phyloP scores from a whole-genome alignment of 345 rosid genomes.

The Combretum micranthum region DNA sequence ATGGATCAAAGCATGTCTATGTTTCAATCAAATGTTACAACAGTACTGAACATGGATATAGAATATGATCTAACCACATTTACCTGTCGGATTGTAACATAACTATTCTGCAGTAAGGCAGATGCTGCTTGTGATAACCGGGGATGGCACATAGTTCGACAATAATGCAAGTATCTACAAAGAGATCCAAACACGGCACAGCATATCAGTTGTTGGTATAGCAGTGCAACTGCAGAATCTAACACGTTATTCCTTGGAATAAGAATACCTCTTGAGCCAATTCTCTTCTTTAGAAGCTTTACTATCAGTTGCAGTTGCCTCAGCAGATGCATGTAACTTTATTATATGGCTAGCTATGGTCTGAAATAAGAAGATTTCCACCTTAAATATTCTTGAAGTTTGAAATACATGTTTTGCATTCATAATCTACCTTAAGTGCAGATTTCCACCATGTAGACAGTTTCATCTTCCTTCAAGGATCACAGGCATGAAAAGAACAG shows the following conservation, averaged over 20 bases:
- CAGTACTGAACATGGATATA: not conserved
- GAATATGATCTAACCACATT: not conserved
- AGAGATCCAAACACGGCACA: slow-evolving; percentile 8
- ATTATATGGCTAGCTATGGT: slow-evolving; percentile 90
- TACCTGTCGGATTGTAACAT: slow-evolving; percentile 89
- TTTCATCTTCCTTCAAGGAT: not conserved
- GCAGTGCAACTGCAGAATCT: slow-evolving; percentile 6
- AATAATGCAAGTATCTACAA: slow-evolving; percentile 75
- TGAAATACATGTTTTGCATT: not conserved
- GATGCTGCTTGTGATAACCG: slow-evolving; percentile 78
- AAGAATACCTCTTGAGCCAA: slow-evolving; percentile 78
- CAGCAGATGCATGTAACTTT: slow-evolving; percentile 90
- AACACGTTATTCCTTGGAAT: not conserved
- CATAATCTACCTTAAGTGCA: not conserved
- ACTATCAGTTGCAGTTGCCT: slow-evolving; percentile 39
- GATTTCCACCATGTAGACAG: too few relatives aligned
- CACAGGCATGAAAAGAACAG: not conserved
- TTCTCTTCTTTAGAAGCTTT: slow-evolving; percentile 69
- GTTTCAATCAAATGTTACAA: too few relatives aligned
- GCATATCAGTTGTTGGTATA: slow-evolving; percentile 3
- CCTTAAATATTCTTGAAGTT: not conserved
- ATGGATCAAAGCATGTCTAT: too few relatives aligned
- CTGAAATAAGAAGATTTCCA: slow-evolving; percentile 31
- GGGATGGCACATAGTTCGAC: slow-evolving; percentile 76
- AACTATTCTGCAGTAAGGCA: slow-evolving; percentile 59